phyloP scores from a whole-genome alignment of 768 basidiomycete genomes.

The Chiua virens region DNA sequence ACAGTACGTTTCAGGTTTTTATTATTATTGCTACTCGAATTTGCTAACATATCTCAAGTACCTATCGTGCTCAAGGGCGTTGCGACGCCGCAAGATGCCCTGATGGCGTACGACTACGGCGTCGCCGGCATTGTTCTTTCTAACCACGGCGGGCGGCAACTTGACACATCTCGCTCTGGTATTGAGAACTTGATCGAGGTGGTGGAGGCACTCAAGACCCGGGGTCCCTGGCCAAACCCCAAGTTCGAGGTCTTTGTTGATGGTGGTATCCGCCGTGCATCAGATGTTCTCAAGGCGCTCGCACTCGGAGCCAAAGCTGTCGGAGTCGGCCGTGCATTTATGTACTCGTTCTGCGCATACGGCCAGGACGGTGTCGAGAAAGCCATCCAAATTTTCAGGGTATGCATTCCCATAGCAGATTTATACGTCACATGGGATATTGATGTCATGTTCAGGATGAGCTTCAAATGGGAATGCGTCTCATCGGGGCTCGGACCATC shows the following conservation, averaged over 20 bases:
- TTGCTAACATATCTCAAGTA: constrained; percentile 44
- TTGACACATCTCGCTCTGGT: constrained; percentile 79
- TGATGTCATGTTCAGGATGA: constrained; percentile 60
- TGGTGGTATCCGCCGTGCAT: constrained; percentile 87
- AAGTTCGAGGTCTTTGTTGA: constrained; percentile 88
- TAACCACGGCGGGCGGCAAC: constrained; percentile 76
- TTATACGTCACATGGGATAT: constrained; percentile 49
- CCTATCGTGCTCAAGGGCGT: constrained; percentile 83
- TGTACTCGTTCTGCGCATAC: constrained; percentile 85
- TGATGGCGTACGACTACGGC: constrained; percentile 74
- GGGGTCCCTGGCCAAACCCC: constrained; percentile 72
- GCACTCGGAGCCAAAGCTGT: constrained; percentile 82
- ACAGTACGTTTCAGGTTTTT: constrained; percentile 37
- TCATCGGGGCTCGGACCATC: constrained; percentile 81
- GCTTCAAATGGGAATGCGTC: constrained; percentile 93
- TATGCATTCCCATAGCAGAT: constrained; percentile 44
- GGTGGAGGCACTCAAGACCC: constrained; percentile 61
- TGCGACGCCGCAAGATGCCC: constrained; percentile 81
- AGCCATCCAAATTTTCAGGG: constrained; percentile 73
- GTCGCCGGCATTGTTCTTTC: constrained; percentile 73
- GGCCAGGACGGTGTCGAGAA: constrained; percentile 84
- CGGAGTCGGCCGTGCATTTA: constrained; percentile 77
- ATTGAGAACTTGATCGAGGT: constrained; percentile 84
- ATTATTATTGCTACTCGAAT: constrained; percentile 14
- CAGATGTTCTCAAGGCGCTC: constrained; percentile 82